A percentile compares a stretch with the other conserved stretches of the same genome.
phyloP scores from a whole-genome alignment of 441 rosid genomes.

The Pelargonium fulgidum region DNA sequence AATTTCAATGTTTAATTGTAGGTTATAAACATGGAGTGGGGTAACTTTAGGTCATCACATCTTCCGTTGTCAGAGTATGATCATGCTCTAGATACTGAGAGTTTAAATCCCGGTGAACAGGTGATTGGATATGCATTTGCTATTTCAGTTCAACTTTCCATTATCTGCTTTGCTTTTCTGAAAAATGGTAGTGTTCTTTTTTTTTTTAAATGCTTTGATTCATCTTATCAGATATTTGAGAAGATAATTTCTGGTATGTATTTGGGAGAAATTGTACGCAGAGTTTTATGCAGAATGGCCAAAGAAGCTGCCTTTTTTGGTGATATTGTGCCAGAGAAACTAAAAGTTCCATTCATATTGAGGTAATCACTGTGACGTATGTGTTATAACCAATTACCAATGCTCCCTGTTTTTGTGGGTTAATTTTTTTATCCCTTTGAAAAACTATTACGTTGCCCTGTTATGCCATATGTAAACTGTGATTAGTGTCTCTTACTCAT shows the following conservation, averaged over 20 bases:
- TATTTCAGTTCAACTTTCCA: neutral
- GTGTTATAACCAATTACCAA: too few relatives aligned
- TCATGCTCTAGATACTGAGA: slow-evolving; percentile 43
- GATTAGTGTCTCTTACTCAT: too few relatives aligned
- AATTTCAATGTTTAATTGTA: slow-evolving; percentile 14
- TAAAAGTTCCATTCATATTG: slow-evolving; percentile 27
- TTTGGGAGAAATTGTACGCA: slow-evolving; percentile 40
- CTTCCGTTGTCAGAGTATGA: slow-evolving; percentile 59
- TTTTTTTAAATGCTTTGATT: neutral
- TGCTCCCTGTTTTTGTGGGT: neutral
- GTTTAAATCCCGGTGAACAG: slow-evolving; percentile 69
- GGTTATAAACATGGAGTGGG: slow-evolving; percentile 84
- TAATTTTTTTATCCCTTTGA: neutral
- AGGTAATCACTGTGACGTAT: slow-evolving; percentile 19
- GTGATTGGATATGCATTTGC: slow-evolving; percentile 21
- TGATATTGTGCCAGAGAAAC: slow-evolving; percentile 31
- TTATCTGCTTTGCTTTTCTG: neutral
- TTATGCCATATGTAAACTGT: too few relatives aligned
- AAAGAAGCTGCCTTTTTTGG: slow-evolving; percentile 39
- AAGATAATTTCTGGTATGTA: slow-evolving; percentile 46
- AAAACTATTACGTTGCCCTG: neutral
- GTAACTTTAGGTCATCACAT: slow-evolving; percentile 61
- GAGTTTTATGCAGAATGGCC: slow-evolving; percentile 38
- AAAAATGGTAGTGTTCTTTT: neutral
- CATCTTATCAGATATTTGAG: slow-evolving; percentile 30